Evolutionary conservation across 306 rosid genomes (phyloP), one percentile per base, ranked within the genome.

Genomic region (Glycyrrhiza uralensis): DNA sequence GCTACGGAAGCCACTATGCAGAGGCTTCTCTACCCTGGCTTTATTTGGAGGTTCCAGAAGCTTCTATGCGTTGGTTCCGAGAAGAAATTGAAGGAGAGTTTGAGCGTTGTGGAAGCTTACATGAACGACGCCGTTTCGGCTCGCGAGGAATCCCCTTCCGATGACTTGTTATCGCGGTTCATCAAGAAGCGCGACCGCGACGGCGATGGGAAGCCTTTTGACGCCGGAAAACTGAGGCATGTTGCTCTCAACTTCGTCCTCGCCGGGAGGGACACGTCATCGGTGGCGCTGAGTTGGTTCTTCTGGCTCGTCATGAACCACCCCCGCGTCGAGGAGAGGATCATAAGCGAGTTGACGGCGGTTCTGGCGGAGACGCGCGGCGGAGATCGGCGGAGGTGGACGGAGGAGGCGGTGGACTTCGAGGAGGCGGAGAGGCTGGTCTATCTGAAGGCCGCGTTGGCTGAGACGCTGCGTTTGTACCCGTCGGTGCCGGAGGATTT

Each of bases 211-310:
- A 83, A 87, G 24, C 73, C 64, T 3, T 76, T 91, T 20, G 61
- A 80, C 4, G 4, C 66, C 32, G 22, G 73, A 2, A 86, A 81
- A 5, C 88, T 94, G 19, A 89, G 87, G 4, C 94, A 76, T 9
- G 89, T 94, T 10, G 97, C 98, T 0, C 76, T 94, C 29, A 94
- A 94, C 82, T 94, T 94, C 77, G 86, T 94, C 74, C 96, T 94
- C 56, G 98, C 98, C 46, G 98, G 98, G 1, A 87, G 98, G 13
- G 98, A 94, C 89, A 94, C 98, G 2, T 91, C 98, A 0, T 94
- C 98, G 0, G 98, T 94, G 26, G 98, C 98, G 0, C 88, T 94
- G 38, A 86, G 92, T 78, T 94, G 98, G 98, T 91, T 94, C 84
- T 94, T 94, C 84, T 86, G 89, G 92, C 94, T 94, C n/a, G 77